Conservation (phyloP, 345 rosid genomes). For the Stellera chamaejasme region DNA sequence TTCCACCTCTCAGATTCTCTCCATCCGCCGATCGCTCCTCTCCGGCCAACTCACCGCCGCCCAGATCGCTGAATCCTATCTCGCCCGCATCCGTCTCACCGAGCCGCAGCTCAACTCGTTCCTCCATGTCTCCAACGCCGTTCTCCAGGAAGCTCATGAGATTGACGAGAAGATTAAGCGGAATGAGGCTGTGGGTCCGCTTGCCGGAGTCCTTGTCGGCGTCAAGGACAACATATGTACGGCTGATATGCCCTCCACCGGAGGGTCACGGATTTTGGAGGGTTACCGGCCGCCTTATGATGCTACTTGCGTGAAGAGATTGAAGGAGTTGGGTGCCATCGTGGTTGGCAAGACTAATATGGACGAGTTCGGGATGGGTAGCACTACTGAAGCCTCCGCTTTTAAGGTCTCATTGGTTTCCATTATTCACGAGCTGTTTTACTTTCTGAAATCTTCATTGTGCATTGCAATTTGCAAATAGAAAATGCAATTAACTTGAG, state of each 20-base stretch:
- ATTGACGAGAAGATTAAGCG: conserved; percentile 40
- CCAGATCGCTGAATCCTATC: conserved; percentile 66
- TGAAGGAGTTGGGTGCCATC: conserved; percentile 64
- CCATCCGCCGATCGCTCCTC: conserved; percentile 68
- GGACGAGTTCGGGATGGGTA: conserved; percentile 97
- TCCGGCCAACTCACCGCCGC: conserved; percentile 51
- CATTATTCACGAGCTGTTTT: neutral
- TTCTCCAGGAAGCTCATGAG: conserved; percentile 39
- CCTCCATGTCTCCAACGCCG: conserved; percentile 66
- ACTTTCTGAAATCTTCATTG: too few species aligned
- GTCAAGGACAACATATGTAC: conserved; percentile 89
- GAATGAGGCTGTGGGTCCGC: conserved; percentile 62
- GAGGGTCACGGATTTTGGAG: conserved; percentile 68
- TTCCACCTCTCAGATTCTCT: conserved; percentile 59
- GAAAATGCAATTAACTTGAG: neutral
- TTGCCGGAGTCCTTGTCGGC: conserved; percentile 72
- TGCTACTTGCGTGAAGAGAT: conserved; percentile 63
- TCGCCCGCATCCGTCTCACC: conserved; percentile 50
- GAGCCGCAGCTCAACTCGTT: conserved; percentile 74
- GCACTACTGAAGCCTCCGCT: conserved; percentile 80
- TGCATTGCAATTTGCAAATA: too few species aligned
- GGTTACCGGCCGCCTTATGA: conserved; percentile 72
- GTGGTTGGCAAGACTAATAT: conserved; percentile 85
- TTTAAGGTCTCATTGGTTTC: conserved; percentile 45
- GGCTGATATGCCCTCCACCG: conserved; percentile 80